Evolutionary conservation across 2,329 filamentous ascomycete species (phyloP), one percentile per base, ranked within the genome.

Genomic region (Colletotrichum brevisporum): DNA sequence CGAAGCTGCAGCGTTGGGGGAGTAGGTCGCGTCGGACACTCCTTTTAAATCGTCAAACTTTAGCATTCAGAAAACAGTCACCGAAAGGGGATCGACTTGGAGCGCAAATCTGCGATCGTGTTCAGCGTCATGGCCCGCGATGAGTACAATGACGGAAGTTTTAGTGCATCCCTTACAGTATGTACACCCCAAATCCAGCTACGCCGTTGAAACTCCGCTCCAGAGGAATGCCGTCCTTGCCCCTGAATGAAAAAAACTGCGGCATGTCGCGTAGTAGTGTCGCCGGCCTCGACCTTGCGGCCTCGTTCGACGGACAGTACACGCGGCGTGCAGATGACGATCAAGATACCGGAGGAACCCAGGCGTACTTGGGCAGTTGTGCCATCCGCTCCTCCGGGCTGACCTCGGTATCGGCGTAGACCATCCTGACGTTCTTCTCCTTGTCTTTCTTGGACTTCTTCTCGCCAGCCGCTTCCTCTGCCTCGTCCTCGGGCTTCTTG

Each of bases 351-450:
- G 60, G 69, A 48, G 86, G 87, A 76, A 84, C 83, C 79, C 89
- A 92, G 75, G 91, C 90, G 83, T 97, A 97, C 80, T 90, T 91
- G 70, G 92, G 85, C 83, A 96, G 83, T 77, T 84, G 82, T 31
- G 94, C 92, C 93, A 97, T 94, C 82, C 91, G 94, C 86, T 97
- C 95, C 83, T 98, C 95, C 2, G 94, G 93, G 75, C 93, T 96
- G 76, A 90, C 83, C 67, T 92, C 91, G 59, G 92, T 90, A 77
- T 97, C 93, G 71, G 90, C 90, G 82, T 96, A 97, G 36, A 97
- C 85, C 88, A 97, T 91, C 78, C 89, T 88, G 65, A 85, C 84
- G 76, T 90, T 91, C 77, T 90, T 88, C 73, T 89, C 86, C 79
- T 91, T 92, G 70, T 89, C 86, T 79, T 92, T 92, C 85, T 92